Base-by-base conservation (phyloP, 2,329 filamentous ascomycete genomes). In the Ophiostoma populinum region DNA sequence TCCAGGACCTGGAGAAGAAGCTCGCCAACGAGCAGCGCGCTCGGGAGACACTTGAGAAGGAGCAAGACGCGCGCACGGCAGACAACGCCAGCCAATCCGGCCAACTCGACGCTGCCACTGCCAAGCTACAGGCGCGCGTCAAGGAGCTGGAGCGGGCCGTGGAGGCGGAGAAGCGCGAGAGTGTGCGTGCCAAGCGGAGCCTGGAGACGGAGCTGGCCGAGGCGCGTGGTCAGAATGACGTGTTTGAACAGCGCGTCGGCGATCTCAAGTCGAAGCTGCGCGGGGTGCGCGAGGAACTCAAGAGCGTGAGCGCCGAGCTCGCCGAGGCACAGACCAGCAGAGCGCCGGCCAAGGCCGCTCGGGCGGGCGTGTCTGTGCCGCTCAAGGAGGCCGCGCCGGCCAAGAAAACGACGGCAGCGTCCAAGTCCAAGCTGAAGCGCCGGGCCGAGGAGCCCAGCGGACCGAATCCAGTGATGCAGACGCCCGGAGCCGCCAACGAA, bases 231-330 rank as follows among this genome's bases (percentile, higher is more conserved):
- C 66, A 75, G 42, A 72, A 67, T 35, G 64, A 74, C 5, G 62
- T 71, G 10, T 61, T 85, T 1, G 77, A 86, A 43, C 73, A 75
- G 42, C 80, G 78, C 43, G 55, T 90, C 12, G 73, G 72, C 35
- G 70, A 70, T 15, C 66, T 81, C 49, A 73, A 74, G 47, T 65
- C 65, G 37, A 86, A 85, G 52, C 56, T 87, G 15, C 71, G 70
- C 35, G 62, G 69, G 8, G 67, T 71, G 0, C 82, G 83, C 41
- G 71, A 78, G 21, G 75, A 82, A 48, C 65, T 90, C 18, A 83
- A 81, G 50, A 68, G 76, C 48, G 54, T 57, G 16, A 57, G 57
- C n/a, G 49, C 54, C 2, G 60, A 65, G 39, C 52, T 67, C 13
- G 25, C 32, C 6, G 18, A 20, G 4, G 27, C 22, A 9, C 10